Percentiles rank a stretch among this genome's conserved stretches.
Evolutionary conservation across 768 basidiomycete genomes (phyloP).

Genomic region (Exidia glandulosa): DNA sequence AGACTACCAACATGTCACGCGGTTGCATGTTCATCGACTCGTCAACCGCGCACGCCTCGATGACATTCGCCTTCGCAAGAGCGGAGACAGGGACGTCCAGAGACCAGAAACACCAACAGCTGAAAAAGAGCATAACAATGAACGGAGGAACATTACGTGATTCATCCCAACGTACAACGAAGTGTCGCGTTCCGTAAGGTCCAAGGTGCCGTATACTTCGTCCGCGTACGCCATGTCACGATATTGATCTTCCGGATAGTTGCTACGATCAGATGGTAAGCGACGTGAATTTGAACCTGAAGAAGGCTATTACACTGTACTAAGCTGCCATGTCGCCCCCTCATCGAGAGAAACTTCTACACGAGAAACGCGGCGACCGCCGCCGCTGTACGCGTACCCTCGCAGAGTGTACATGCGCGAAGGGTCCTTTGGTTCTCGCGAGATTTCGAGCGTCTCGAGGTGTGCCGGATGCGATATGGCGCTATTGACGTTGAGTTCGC

Average conservation of each 20-base stretch:
- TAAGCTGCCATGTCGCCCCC: constrained; percentile 37
- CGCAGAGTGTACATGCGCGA: constrained; percentile 27
- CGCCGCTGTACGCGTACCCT: constrained; percentile 55
- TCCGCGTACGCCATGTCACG: constrained; percentile 26
- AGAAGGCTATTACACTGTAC: constrained; percentile 20
- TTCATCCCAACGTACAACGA: constrained; percentile 27
- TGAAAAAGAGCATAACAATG: not conserved
- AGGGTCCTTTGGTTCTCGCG: constrained; percentile 6
- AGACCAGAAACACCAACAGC: constrained; percentile 54
- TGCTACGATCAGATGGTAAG: constrained; percentile 8
- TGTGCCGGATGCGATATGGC: constrained; percentile 47
- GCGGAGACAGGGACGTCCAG: constrained; percentile 24
- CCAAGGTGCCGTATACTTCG: constrained; percentile 37
- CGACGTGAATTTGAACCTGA: not conserved
- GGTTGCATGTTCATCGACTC: constrained; percentile 40
- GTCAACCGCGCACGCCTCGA: constrained; percentile 46
- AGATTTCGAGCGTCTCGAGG: constrained; percentile 28
- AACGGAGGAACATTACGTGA: not conserved
- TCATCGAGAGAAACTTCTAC: constrained; percentile 49
- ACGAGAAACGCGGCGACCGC: constrained; percentile 44
- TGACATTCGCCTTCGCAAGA: constrained; percentile 24
- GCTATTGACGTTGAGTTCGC: constrained; percentile 50
- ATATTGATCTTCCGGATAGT: constrained; percentile 42
- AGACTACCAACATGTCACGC: constrained; percentile 33
- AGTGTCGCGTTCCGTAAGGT: constrained; percentile 36